phyloP scores from a whole-genome alignment of 768 basidiomycete species.

The Auricularia heimuer region DNA sequence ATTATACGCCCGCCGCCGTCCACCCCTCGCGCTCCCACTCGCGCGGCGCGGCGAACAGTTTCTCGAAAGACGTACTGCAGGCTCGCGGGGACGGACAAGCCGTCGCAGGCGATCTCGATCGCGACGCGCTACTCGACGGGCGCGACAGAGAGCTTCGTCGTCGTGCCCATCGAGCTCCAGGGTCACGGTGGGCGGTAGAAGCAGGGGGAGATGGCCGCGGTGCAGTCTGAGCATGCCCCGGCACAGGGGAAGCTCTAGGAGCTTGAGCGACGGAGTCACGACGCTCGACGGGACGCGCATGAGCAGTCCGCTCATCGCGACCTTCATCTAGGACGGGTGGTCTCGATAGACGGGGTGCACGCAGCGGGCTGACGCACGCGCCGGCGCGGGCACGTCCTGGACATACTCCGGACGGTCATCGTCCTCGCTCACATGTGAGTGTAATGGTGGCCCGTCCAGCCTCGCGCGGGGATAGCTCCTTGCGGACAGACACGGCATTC shows the following conservation, averaged over 20 bases:
- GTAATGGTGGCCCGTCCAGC: not conserved
- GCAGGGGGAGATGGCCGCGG: too few relatives aligned
- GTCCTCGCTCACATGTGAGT: not conserved
- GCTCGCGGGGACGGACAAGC: constrained; percentile 61
- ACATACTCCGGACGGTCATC: not conserved
- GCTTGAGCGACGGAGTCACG: too few relatives aligned
- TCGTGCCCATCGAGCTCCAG: constrained; percentile 86
- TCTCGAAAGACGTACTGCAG: constrained; percentile 71
- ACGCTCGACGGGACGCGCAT: too few relatives aligned
- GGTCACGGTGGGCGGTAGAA: too few relatives aligned
- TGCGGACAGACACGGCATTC: not conserved
- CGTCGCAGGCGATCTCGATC: constrained; percentile 82
- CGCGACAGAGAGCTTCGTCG: constrained; percentile 87
- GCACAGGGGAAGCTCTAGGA: too few relatives aligned
- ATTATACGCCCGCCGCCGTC: constrained; percentile 17
- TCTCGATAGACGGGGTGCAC: too few relatives aligned
- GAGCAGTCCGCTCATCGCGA: too few relatives aligned
- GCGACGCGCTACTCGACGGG: constrained; percentile 90
- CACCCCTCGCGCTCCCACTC: constrained; percentile 4
- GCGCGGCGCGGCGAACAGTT: constrained; percentile 75
- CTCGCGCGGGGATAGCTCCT: not conserved
- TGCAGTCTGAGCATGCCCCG: too few relatives aligned
- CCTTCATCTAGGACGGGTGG: too few relatives aligned
- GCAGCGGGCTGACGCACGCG: not conserved
- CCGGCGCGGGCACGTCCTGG: not conserved